Conservation (phyloP, 1,284 basidiomycete genomes). For the Exobasidium cylindrosporum region DNA sequence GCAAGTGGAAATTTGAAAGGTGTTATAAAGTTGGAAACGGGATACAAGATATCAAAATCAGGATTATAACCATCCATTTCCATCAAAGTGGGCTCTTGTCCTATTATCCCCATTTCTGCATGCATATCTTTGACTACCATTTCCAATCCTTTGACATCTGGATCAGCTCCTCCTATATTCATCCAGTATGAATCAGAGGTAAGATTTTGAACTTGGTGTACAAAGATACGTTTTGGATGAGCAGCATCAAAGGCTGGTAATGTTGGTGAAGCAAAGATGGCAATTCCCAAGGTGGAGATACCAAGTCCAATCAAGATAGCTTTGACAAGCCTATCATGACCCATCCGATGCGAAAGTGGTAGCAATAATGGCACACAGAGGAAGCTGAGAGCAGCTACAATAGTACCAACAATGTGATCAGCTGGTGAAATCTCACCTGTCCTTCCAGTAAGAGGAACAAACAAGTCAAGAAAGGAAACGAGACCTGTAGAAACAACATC, state of each 20-base stretch:
- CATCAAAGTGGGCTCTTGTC: conserved; percentile 18
- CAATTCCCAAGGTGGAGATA: conserved; percentile 59
- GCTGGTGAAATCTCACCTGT: conserved; percentile 60
- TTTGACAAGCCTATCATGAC: conserved; percentile 52
- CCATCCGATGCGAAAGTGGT: conserved; percentile 72
- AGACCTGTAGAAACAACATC: background rate
- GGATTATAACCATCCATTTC: conserved; percentile 50
- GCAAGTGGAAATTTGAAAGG: conserved; percentile 70
- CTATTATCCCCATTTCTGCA: conserved; percentile 61
- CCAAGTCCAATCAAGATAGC: conserved; percentile 61
- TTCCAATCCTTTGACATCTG: conserved; percentile 66
- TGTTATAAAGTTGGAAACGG: conserved; percentile 66
- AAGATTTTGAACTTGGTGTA: conserved; percentile 79
- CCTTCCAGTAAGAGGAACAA: conserved; percentile 77
- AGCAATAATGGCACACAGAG: conserved; percentile 64
- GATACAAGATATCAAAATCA: conserved; percentile 66
- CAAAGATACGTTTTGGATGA: conserved; percentile 84
- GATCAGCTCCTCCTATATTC: conserved; percentile 81
- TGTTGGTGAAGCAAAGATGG: conserved; percentile 62
- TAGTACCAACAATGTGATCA: conserved; percentile 81
- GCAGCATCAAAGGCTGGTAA: conserved; percentile 72
- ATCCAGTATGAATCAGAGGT: conserved; percentile 70
- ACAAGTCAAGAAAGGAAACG: conserved; percentile 60
- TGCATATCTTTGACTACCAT: conserved; percentile 63
- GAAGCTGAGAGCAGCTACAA: conserved; percentile 59